phyloP scores from a whole-genome alignment of 2,329 filamentous ascomycete genomes.

The Cladophialophora yegresii region DNA sequence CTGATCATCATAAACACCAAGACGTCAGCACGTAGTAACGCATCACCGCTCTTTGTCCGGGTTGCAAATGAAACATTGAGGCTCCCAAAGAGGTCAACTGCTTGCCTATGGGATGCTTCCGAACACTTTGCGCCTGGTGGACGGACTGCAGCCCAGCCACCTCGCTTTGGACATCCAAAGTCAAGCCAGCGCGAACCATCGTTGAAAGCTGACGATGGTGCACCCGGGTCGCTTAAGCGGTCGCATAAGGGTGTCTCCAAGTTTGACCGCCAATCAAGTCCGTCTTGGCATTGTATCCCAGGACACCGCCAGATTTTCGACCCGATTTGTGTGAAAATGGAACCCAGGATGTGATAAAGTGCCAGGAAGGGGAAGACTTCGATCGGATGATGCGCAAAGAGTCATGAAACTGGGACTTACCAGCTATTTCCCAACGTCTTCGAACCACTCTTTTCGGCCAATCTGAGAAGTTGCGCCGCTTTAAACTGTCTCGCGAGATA shows the following conservation, averaged over 20 bases:
- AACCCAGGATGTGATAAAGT: conserved; percentile 12
- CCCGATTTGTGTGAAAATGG: conserved; percentile 25
- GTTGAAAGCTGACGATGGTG: conserved; percentile 12
- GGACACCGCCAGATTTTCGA: conserved; percentile 26
- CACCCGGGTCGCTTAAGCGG: conserved; percentile 30
- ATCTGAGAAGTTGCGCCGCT: conserved; percentile 86
- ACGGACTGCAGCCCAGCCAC: conserved; percentile 24
- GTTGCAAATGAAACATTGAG: conserved; percentile 16
- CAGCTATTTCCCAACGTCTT: conserved; percentile 94
- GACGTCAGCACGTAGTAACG: conserved; percentile 24
- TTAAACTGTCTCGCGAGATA: conserved; percentile 59
- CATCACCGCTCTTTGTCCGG: conserved; percentile 20
- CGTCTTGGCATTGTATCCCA: conserved; percentile 26
- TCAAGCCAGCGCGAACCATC: neutral
- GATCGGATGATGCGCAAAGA: conserved; percentile 21
- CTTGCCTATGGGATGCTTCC: conserved; percentile 1
- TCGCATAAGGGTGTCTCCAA: conserved; percentile 27
- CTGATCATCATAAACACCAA: conserved; percentile 49
- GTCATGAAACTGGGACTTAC: conserved; percentile 59
- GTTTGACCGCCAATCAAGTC: conserved; percentile 30
- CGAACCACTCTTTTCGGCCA: conserved; percentile 83
- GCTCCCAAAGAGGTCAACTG: conserved; percentile 5
- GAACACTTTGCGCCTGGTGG: conserved; percentile 10
- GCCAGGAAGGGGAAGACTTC: neutral
- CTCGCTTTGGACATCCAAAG: conserved; percentile 16